These are phyloP conservation scores for Pseudogymnoascus sp. DNA, from an alignment of 2,329 filamentous ascomycete species.

Conservation along the genomic window DNA sequence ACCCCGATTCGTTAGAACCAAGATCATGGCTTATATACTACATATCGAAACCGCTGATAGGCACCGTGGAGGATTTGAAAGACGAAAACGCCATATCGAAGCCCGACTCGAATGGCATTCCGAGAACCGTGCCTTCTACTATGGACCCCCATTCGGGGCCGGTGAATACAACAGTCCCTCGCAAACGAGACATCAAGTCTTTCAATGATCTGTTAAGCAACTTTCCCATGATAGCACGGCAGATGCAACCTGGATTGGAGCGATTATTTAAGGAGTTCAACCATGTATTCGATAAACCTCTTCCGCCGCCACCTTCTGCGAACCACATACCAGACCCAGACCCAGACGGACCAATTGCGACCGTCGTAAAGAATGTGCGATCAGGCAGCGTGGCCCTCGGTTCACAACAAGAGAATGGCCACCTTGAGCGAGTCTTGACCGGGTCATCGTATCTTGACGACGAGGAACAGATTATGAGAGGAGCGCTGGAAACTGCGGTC, in stretches of 20 bases:
- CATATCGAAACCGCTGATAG: slow-evolving; percentile 82
- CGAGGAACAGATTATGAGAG: slow-evolving; percentile 84
- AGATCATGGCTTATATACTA: slow-evolving; percentile 96
- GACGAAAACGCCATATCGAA: slow-evolving; percentile 19
- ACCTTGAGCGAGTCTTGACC: slow-evolving; percentile 15
- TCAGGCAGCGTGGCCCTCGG: slow-evolving; percentile 37
- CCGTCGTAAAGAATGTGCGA: slow-evolving; percentile 48
- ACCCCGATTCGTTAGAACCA: slow-evolving; percentile 79
- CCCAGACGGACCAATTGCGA: slow-evolving; percentile 49
- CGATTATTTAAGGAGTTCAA: slow-evolving; percentile 85
- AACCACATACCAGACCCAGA: slow-evolving; percentile 50
- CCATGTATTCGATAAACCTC: slow-evolving; percentile 66
- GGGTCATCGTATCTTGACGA: slow-evolving; percentile 62
- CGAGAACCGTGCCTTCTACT: slow-evolving; percentile 15
- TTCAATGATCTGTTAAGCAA: slow-evolving; percentile 85
- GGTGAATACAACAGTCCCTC: slow-evolving; percentile 38
- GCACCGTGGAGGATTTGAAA: slow-evolving; percentile 63
- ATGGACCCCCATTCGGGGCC: neutral
- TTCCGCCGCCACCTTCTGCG: slow-evolving; percentile 67
- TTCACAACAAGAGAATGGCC: slow-evolving; percentile 26
- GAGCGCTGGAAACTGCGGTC: slow-evolving; percentile 83
- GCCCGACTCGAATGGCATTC: slow-evolving; percentile 7
- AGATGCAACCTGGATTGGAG: slow-evolving; percentile 91
- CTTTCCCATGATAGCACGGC: slow-evolving; percentile 90
- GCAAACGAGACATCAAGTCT: slow-evolving; percentile 84